Base-by-base conservation (phyloP, 176 grass and related monocot species). In the Echinochloa phyllopogon region DNA sequence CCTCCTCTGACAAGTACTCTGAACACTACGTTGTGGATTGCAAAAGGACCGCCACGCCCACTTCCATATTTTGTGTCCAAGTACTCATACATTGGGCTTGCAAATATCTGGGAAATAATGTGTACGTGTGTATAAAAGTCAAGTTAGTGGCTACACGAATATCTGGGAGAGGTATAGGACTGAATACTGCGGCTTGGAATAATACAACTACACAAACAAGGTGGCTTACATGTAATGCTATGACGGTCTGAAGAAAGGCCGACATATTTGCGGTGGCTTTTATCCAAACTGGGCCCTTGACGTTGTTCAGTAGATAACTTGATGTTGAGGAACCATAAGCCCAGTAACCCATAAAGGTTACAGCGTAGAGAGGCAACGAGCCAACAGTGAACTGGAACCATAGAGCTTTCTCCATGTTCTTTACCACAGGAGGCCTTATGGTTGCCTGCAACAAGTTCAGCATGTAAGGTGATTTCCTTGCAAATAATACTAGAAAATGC, bases 391-490 rank as follows among this genome's bases (percentile, higher is more conserved):
- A 98, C 52, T 98, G 96, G 64, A 98, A 95, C 93, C 91, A 95
- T 24, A 98, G 85, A 80, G 96, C 96, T 50, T 95, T 98, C 69
- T 95, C 93, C 96, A 98, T 98, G 87, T 98, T 95, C 73, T 91
- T 93, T 27, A 98, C 76, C 62, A 95, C 91, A 40, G 96, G 96
- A 73, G 89, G 91, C 78, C 88, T 94, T 93, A 98, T 83, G 2
- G 93, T 98, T 67, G 93, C 95, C 93, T 98, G 89, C 21, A 86
- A 72, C 53, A 56, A 78, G 55, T 25, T 49, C 78, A 10, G 52
- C 27, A 77, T 38, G 6, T 75, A 78, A 85, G 29, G 27, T 53
- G 21, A 41, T 45, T 52, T 65, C 27, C 51, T 81, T 18, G 38
- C 6, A 83, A 63, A 74, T 60, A 74, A 82, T 15, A 59, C 50